Evolutionary conservation across 768 basidiomycete species (phyloP), one percentile per base, ranked within the genome.

Genomic region (Infundibulicybe gibba): DNA sequence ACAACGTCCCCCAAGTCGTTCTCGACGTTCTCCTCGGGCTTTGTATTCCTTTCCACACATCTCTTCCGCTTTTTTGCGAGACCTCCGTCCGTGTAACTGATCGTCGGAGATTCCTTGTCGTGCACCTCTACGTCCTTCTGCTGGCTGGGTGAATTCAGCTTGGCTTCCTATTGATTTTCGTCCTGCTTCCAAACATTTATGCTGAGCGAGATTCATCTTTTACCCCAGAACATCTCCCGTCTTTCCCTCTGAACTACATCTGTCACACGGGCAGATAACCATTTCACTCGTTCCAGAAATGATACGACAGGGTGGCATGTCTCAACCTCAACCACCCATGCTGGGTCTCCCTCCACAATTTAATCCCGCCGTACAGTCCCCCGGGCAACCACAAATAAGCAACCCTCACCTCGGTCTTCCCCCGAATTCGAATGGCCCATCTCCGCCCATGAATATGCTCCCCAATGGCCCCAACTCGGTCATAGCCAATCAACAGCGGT

Each of bases 221-320:
- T 47, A 11, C 39, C 32, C 17, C 49, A 57, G 19, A 15, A 41
- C 16, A 20, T 33, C 14, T 25, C 25, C 25, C 25, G 25, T 25
- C 25, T 25, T 8, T 25, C 25, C 25, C 33, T 42, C 47, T 52
- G 53, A 45, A 34, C 31, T 19, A 40, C 38, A 16, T 40, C 47
- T 37, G 39, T 35, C 40, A 44, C 56, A 61, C 3, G 25, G 25
- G 8, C 25, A 25, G 25, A 25, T 25, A 25, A 25, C 25, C 25
- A 25, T 25, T 25, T 25, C 25, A 60, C 65, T 55, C 77, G 72
- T 45, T 62, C 60, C 51, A 74, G n/a, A 80, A 54, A 68, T 80
- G 67, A 53, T 80, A 43, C 74, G 76, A 52, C 55, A 67, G 49
- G 68, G 67, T 61, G 63, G 63, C 57, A 67, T 75, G 51, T 54